Evolutionary conservation across 345 rosid genomes (phyloP).

Genomic region (Anacardium occidentale): DNA sequence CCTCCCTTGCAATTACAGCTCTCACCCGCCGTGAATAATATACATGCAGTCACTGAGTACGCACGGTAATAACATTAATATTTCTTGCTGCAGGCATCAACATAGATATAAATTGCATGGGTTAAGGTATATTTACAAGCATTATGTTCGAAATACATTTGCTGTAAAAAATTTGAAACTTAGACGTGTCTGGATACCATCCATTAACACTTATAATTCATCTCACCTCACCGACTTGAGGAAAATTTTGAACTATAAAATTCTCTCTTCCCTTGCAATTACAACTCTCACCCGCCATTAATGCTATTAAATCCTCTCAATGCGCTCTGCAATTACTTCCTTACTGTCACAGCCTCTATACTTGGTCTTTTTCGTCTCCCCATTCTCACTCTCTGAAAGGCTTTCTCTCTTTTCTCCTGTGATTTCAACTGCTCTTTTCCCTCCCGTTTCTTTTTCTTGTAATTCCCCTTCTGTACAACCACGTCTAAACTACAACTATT

Average conservation of each 20-base stretch:
- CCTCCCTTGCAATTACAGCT: slow-evolving; percentile 38
- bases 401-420: slow-evolving; percentile 4
- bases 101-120: too few species aligned
- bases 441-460: slow-evolving; percentile 4
- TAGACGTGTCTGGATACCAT: neutral
- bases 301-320: slow-evolving; percentile 73
- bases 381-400: slow-evolving; percentile 20
- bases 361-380: slow-evolving; percentile 31
- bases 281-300: slow-evolving; percentile 52
- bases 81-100: slow-evolving; percentile 30
- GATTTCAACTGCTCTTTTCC: slow-evolving; percentile 7
- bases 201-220: neutral
- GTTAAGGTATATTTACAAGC: too few species aligned
- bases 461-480: neutral
- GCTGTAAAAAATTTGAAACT: neutral
- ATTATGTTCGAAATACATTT: too few species aligned
- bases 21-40: slow-evolving; percentile 60
- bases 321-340: slow-evolving; percentile 72
- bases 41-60: slow-evolving; percentile 56
- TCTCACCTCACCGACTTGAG: slow-evolving; percentile 5
- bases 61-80: slow-evolving; percentile 58
- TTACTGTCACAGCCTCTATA: slow-evolving; percentile 43
- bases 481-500: neutral
- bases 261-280: slow-evolving; percentile 33
- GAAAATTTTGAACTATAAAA: slow-evolving; percentile 15